Evolutionary conservation across 108 stramenopile species (phyloP).

Genomic region (Nitzschia inconspicua): DNA sequence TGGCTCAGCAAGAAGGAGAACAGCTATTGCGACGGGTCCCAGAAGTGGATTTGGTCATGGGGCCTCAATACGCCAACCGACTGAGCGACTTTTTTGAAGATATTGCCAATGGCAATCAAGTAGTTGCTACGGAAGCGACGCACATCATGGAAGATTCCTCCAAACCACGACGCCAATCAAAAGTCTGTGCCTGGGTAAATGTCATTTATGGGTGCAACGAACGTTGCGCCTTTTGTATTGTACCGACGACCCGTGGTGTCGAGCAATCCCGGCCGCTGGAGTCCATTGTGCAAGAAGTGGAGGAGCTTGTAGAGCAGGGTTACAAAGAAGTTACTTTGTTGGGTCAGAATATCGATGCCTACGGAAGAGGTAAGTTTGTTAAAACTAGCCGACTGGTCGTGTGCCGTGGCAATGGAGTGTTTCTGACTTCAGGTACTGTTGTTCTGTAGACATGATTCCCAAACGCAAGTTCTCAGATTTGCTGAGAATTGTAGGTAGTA

Average conservation of each 20-base stretch:
- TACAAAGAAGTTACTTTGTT: conserved; percentile 93
- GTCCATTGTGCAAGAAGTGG: conserved; percentile 85
- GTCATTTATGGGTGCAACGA: conserved; percentile 98
- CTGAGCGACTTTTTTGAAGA: conserved; percentile 91
- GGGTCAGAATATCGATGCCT: conserved; percentile 95
- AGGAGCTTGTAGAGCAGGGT: conserved; percentile 79
- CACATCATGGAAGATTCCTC: conserved; percentile 96
- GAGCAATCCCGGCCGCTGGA: conserved; percentile 93
- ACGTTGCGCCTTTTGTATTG: conserved; percentile 96
- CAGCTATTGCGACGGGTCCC: conserved; percentile 81
- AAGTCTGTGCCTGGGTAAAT: conserved; percentile 93
- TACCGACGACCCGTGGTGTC: conserved; percentile 93
- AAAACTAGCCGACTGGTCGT: too few species aligned
- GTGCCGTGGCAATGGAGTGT: neutral
- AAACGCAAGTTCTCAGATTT: conserved; percentile 93
- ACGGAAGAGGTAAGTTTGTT: too few species aligned
- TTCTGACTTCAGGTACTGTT: conserved; percentile 19
- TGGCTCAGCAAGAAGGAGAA: conserved; percentile 97
- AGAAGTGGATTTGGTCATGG: conserved; percentile 93
- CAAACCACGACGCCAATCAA: conserved; percentile 80
- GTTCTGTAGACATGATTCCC: conserved; percentile 96
- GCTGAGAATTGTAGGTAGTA: conserved; percentile 68
- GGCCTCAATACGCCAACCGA: conserved; percentile 93
- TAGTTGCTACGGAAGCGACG: conserved; percentile 92
- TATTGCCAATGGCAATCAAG: conserved; percentile 90